Conservation (phyloP, 2,329 filamentous ascomycete species). For the Onygenales sp. region DNA sequence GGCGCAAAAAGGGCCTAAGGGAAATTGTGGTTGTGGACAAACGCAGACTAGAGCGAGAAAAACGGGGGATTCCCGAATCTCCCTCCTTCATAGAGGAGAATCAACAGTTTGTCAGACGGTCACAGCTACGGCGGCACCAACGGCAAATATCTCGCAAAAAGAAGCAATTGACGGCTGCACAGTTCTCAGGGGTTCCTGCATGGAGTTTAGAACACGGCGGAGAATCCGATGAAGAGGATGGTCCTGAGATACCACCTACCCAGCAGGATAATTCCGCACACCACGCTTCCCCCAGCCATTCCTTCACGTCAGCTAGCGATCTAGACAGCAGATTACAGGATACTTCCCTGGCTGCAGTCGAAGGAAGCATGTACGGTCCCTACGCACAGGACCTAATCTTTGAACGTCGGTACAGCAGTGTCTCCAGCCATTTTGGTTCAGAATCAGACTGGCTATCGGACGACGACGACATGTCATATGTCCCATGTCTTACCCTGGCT, state of each 20-base stretch:
- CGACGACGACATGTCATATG: conserved; percentile 83
- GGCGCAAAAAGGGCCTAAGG: conserved; percentile 79
- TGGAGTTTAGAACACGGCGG: conserved; percentile 82
- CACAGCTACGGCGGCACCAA: conserved; percentile 31
- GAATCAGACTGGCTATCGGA: conserved; percentile 35
- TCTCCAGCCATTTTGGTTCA: conserved; percentile 52
- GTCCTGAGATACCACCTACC: conserved; percentile 22
- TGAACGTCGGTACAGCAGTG: conserved; percentile 68
- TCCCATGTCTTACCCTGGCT: conserved; percentile 81
- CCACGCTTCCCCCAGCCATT: conserved; percentile 44
- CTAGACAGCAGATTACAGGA: conserved; percentile 21
- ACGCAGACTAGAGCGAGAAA: conserved; percentile 61
- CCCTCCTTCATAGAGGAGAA: conserved; percentile 36
- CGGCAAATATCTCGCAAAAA: conserved; percentile 52
- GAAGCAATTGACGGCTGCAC: conserved; percentile 47
- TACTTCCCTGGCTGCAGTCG: conserved; percentile 46
- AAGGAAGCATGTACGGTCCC: conserved; percentile 68
- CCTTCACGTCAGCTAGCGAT: conserved; percentile 41
- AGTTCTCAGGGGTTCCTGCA: conserved; percentile 47
- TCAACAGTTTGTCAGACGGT: conserved; percentile 30
- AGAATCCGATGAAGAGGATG: conserved; percentile 44
- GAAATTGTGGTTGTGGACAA: conserved; percentile 79
- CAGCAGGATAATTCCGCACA: conserved; percentile 46
- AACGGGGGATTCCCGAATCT: conserved; percentile 70
- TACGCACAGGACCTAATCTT: conserved; percentile 53